A percentile compares a stretch with the other conserved stretches of the same genome.
phyloP scores from a whole-genome alignment of 768 basidiomycete genomes.

The Serpula lacrymans region DNA sequence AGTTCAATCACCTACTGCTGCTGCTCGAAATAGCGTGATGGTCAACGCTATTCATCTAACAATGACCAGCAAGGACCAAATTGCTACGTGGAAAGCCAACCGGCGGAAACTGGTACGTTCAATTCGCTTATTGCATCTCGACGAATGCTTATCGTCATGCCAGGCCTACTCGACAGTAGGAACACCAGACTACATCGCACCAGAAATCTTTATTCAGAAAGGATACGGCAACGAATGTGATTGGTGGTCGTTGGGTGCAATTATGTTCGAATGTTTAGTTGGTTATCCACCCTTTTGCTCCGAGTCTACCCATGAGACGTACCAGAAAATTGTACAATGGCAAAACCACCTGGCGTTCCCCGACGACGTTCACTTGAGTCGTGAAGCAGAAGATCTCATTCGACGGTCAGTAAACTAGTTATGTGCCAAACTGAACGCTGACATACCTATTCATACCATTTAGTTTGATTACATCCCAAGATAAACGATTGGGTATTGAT shows the following conservation, averaged over 20 bases:
- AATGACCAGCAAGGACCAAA: conserved; percentile 89
- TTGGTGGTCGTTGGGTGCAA: conserved; percentile 99
- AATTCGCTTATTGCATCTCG: not conserved
- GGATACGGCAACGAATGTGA: conserved; percentile 99
- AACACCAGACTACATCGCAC: conserved; percentile 95
- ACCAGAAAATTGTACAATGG: conserved; percentile 98
- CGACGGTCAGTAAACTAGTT: conserved; percentile 50
- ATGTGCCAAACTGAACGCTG: not conserved
- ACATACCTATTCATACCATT: conserved; percentile 1
- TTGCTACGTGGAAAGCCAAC: conserved; percentile 99
- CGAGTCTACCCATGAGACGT: conserved; percentile 95
- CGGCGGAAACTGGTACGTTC: conserved; percentile 82
- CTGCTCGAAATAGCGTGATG: conserved; percentile 89
- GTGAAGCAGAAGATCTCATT: conserved; percentile 88
- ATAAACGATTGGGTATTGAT: conserved; percentile 73
- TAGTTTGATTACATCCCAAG: conserved; percentile 82
- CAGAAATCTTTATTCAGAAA: conserved; percentile 93
- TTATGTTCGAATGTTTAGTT: conserved; percentile 97
- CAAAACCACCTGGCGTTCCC: conserved; percentile 81
- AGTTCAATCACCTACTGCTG: conserved; percentile 37
- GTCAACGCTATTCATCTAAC: conserved; percentile 97
- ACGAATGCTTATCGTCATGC: conserved; percentile 4
- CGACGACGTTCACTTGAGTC: conserved; percentile 89
- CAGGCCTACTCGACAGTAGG: conserved; percentile 98
- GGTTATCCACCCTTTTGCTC: conserved; percentile 97